Evolutionary conservation across 192 early-diverging fungal genomes (phyloP), one percentile per base, ranked within the genome.

Genomic region (Coemansia sp.): DNA sequence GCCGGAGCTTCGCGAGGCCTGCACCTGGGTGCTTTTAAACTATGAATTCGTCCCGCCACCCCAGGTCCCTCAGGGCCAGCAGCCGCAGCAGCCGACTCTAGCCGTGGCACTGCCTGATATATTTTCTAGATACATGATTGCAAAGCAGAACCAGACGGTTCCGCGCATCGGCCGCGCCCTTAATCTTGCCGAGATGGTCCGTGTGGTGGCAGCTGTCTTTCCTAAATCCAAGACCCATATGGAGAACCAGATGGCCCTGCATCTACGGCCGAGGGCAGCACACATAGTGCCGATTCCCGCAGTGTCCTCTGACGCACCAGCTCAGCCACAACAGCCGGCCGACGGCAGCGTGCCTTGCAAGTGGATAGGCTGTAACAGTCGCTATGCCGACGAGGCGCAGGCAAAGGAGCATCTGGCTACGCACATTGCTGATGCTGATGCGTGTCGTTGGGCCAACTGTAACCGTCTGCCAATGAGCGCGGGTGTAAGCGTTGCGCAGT

Each of bases 21-120:
- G 73, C 17, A 77, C 73, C 5, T 77, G 73, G 73, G 73, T 70
- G 15, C 50, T 77, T 23, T 58, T 77, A 9, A 77, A 77, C 62
- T 77, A 77, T 35, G 73, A 77, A 53, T 43, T 64, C 20, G 38
- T 33, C 14, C 29, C 40, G 13, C 55, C 49, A 6, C n/a, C n/a
- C n/a, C n/a, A n/a, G n/a, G n/a, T n/a, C n/a, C n/a, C n/a, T n/a
- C n/a, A n/a, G n/a, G n/a, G n/a, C n/a, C 23, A 40, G 36, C 50
- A 33, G 7, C 55, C 39, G 28, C 55, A 51, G 24, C 40, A 51
- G 6, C 4, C 35, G 32, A 40, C 60, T 26, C 22, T 25, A 0
- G 51, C 46, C 8, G 67, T 77, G 25, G 22, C 41, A 9, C 11
- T 77, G 18, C 43, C 35, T 10, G 73, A 70, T 2, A 40, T 77